These are phyloP conservation scores for Fonsecaea pedrosoi DNA, from an alignment of 2,329 filamentous ascomycete species.

Conservation along the genomic window DNA sequence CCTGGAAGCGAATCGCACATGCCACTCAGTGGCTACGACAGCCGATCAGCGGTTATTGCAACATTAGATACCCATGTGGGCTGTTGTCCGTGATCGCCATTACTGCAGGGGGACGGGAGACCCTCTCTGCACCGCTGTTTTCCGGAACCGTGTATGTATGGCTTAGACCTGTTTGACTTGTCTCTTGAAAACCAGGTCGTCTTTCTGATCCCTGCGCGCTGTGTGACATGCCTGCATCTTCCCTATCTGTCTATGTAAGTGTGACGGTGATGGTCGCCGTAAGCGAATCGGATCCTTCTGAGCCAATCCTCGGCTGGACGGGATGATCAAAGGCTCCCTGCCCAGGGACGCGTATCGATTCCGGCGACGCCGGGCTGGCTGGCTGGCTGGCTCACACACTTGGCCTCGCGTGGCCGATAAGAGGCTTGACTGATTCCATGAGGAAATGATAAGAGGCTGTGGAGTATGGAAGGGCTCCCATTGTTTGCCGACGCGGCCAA, in stretches of 20 bases:
- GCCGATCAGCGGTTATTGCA: constrained; percentile 7
- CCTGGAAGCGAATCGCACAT: constrained; percentile 19
- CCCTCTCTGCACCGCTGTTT: not conserved
- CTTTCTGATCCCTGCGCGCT: not conserved
- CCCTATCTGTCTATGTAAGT: not conserved
- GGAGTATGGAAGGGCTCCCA: not conserved
- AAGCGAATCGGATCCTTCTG: not conserved
- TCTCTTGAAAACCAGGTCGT: not conserved
- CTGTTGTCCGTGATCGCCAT: not conserved
- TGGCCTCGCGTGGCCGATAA: not conserved
- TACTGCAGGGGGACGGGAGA: not conserved
- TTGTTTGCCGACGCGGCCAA: constrained; percentile 23
- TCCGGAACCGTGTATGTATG: not conserved
- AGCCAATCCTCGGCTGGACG: not conserved
- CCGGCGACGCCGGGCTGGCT: not conserved
- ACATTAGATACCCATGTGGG: too few relatives aligned
- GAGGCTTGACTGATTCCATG: not conserved
- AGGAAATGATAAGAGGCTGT: constrained; percentile 1
- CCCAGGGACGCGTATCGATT: not conserved
- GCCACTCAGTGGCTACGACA: constrained; percentile 7
- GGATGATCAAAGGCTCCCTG: not conserved
- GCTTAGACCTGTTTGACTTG: not conserved
- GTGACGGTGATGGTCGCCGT: not conserved
- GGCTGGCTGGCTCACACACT: not conserved
- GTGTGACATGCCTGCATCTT: not conserved